Percentiles rank a stretch among this genome's conserved stretches.
These are phyloP conservation scores for Stephanocyclus meneghinianus DNA, from an alignment of 352 stramenopile genomes.

Conservation along the genomic window DNA sequence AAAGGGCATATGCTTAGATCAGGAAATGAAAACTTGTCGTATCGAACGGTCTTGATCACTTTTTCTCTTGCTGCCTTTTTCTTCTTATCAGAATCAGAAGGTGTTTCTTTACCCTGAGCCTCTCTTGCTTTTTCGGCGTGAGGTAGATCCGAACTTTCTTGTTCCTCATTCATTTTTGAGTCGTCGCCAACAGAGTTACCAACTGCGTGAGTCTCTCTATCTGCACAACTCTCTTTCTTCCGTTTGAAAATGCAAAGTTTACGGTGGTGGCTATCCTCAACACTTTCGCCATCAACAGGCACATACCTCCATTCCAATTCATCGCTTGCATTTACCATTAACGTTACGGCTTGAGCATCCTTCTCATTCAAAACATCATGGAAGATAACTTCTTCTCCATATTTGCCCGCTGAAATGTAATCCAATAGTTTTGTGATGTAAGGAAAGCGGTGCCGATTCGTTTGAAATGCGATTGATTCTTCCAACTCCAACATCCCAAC, in stretches of 20 bases:
- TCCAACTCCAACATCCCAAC: slow-evolving; percentile 56
- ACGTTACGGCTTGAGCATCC: slow-evolving; percentile 57
- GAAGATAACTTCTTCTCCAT: slow-evolving; percentile 51
- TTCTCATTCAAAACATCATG: slow-evolving; percentile 59
- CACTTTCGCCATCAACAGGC: slow-evolving; percentile 9
- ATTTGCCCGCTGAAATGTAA: slow-evolving; percentile 40
- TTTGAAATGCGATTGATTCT: slow-evolving; percentile 14
- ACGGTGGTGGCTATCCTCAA: slow-evolving; percentile 19
- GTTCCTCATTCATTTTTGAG: not conserved
- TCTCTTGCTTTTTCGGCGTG: not conserved
- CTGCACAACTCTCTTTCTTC: slow-evolving; percentile 3
- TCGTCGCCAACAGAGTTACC: not conserved
- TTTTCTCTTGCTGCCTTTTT: slow-evolving; percentile 44
- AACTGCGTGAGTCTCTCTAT: not conserved
- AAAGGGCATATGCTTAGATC: slow-evolving; percentile 51
- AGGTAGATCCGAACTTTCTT: not conserved
- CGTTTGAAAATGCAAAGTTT: slow-evolving; percentile 29
- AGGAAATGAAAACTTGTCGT: slow-evolving; percentile 56
- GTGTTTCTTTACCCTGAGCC: not conserved
- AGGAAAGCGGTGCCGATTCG: slow-evolving; percentile 58
- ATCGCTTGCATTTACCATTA: slow-evolving; percentile 46
- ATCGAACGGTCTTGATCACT: slow-evolving; percentile 52
- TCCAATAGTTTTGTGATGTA: slow-evolving; percentile 61
- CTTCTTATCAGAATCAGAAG: slow-evolving; percentile 31
- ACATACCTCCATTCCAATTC: slow-evolving; percentile 45